Evolutionary conservation across 1,139 yeast species (phyloP), one percentile per base, ranked within the genome.

Genomic region (Diutina sp.): DNA sequence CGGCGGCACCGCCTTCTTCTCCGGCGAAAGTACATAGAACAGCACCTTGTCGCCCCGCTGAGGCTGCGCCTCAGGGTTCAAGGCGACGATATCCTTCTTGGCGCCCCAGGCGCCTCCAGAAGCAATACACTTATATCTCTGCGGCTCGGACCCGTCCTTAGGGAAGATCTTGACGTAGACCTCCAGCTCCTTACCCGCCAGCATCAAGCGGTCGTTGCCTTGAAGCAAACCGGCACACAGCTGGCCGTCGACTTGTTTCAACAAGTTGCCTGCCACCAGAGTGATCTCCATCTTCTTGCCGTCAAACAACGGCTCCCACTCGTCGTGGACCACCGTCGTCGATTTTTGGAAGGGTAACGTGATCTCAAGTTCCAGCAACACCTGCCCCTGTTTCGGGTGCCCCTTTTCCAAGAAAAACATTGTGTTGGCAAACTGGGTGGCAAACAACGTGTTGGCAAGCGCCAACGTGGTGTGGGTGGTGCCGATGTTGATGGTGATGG

Each of bases 41-140:
- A 76, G 73, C 53, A 83, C 67, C 50, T 66, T 63, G 64, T 79
- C 81, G 14, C 85, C 85, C 21, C 65, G 66, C 3, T 60, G 57
- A 4, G 79, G 66, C 52, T 67, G 64, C 0, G 85, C 84, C 12
- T 78, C 78, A 1, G 86, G 83, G 8, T 84, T 83, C 25, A 83
- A 67, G 0, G 82, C 87, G 14, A 83, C 70, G 65, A 82, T 79
- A 51, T 78, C 76, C 0, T 86, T 80, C 58, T 83, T 77, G 45
- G 83, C 77, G 1, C 86, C 85, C 88, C 87, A 83, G 11, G 81
- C 79, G 2, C 87, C 88, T 4, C 88, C 88, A 1, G 81, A 81
- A 6, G 87, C 87, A 47, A 81, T 76, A 21, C 83, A 84, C 62
- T 79, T 76, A 64, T 70, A 72, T 57, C 73, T 64, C 25, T 64